These are phyloP conservation scores for Alternaria gansuensis DNA, from an alignment of 2,329 filamentous ascomycete genomes.

Conservation along the genomic window DNA sequence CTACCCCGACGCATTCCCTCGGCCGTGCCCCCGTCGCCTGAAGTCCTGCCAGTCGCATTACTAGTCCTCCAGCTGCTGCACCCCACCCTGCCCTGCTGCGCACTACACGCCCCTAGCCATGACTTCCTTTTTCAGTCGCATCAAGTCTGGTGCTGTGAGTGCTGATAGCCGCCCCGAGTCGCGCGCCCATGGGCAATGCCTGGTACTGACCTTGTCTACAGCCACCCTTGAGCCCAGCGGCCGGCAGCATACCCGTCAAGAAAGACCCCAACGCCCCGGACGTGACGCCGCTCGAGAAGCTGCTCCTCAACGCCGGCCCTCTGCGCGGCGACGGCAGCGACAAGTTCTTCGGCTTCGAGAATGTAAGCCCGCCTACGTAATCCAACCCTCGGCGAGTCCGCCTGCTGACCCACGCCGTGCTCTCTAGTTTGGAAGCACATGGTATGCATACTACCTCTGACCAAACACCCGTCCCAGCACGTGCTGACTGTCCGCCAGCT, in stretches of 20 bases:
- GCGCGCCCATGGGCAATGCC: constrained; percentile 28
- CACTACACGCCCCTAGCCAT: constrained; percentile 46
- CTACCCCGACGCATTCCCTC: constrained; percentile 16
- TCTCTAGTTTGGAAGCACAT: constrained; percentile 91
- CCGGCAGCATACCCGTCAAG: constrained; percentile 61
- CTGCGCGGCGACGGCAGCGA: constrained; percentile 89
- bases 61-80: constrained; percentile 12
- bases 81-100: constrained; percentile 26
- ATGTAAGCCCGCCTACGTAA: constrained; percentile 69
- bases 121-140: constrained; percentile 64
- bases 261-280: constrained; percentile 67
- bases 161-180: constrained; percentile 16
- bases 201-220: constrained; percentile 41
- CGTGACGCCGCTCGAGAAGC: constrained; percentile 71
- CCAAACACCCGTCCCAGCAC: constrained; percentile 14
- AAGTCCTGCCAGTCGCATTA: constrained; percentile 17
- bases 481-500: constrained; percentile 64
- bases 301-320: constrained; percentile 84
- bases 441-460: constrained; percentile 64
- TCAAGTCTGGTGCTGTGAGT: constrained; percentile 61
- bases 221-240: constrained; percentile 59
- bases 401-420: constrained; percentile 33
- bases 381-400: constrained; percentile 15
- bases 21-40: constrained; percentile 21
- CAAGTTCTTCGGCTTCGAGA: constrained; percentile 98